Base-by-base conservation (phyloP, 192 early-diverging fungal genomes). In the Phlyctochytrium bullatum region DNA sequence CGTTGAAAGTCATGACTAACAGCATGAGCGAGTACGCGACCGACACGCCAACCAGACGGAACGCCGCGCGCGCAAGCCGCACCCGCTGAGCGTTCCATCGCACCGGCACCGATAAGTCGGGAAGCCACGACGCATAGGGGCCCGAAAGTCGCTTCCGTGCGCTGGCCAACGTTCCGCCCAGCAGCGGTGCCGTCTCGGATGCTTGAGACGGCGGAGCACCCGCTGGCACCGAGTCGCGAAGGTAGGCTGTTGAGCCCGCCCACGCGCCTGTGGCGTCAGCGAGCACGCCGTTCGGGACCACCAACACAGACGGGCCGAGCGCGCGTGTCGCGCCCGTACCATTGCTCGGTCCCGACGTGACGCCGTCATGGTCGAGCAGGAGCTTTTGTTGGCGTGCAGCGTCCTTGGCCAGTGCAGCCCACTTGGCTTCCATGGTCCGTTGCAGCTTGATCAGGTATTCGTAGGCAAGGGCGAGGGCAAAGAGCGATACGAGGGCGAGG, bases 1-100 rank as follows among this genome's bases (percentile, higher is more conserved):
- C 76, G 59, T 87, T 87, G 67, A 81, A 87, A 6, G 85, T 81
- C 85, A 87, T 87, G 47, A 77, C 79, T 12, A 80, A 67, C 47
- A 87, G 54, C 85, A 87, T 87, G 52, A 84, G 64, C 0, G 73
- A 62, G 71, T 85, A 87, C 4, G 79, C 81, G 2, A 80, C 32
- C n/a, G 68, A 69, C 1, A 77, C 70, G 50, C 75, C 76, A 12
- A 75, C 34, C 47, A 80, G 69, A 1, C 73, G 4, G 28, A 67
- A 10, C 4, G 2, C 59, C 2, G 70, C 59, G 35, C 59, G 56
- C 27, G 28, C 17, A 2, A 69, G 16, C 27, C 65, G 62, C 29
- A 78, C 25, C 23, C 25, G 34, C 6, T 47, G 40, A 47, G 40
- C 10, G 10, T 6, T 47, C 40, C 40, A 47, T 14, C 10, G 10